Percentiles rank a stretch among this genome's conserved stretches.
phyloP scores from a whole-genome alignment of 164 flowering plant species.

The Dillenia turbinata region DNA sequence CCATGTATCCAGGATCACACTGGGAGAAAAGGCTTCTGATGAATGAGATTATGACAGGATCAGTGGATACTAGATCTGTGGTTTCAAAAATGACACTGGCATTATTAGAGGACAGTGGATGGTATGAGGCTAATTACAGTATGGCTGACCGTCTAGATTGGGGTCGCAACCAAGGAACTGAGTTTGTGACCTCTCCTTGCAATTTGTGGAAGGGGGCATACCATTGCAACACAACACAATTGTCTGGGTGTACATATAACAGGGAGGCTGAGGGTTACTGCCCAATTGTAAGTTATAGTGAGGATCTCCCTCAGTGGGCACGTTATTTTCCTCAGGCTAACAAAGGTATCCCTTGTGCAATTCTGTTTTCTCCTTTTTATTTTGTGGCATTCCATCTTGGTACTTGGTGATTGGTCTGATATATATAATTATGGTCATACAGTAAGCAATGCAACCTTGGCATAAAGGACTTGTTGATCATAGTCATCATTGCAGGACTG shows the following conservation, averaged over 20 bases:
- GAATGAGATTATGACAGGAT: slow-evolving; percentile 99
- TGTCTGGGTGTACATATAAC: slow-evolving; percentile 95
- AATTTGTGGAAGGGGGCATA: slow-evolving; percentile 98
- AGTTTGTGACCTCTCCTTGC: slow-evolving; percentile 88
- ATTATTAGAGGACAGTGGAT: slow-evolving; percentile 96
- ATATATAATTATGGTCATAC: too few species aligned
- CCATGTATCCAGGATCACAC: slow-evolving; percentile 72
- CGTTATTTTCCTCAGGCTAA: slow-evolving; percentile 94
- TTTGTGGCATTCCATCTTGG: too few species aligned
- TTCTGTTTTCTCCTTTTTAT: neutral
- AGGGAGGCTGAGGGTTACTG: slow-evolving; percentile 99
- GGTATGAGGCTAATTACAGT: slow-evolving; percentile 96
- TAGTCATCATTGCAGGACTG: neutral
- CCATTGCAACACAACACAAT: slow-evolving; percentile 93
- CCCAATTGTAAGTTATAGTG: slow-evolving; percentile 86
- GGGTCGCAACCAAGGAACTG: slow-evolving; percentile 96
- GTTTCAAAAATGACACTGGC: slow-evolving; percentile 98
- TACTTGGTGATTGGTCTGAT: too few species aligned
- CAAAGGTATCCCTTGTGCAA: slow-evolving; percentile 47
- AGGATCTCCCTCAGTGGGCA: slow-evolving; percentile 96
- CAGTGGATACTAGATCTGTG: slow-evolving; percentile 97
- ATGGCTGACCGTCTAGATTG: slow-evolving; percentile 96
- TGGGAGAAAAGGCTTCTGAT: slow-evolving; percentile 99
- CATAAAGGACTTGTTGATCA: too few species aligned
- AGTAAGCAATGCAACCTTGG: too few species aligned